Conservation (phyloP, 805 yeast genomes). For the Suhomyces sp. region DNA sequence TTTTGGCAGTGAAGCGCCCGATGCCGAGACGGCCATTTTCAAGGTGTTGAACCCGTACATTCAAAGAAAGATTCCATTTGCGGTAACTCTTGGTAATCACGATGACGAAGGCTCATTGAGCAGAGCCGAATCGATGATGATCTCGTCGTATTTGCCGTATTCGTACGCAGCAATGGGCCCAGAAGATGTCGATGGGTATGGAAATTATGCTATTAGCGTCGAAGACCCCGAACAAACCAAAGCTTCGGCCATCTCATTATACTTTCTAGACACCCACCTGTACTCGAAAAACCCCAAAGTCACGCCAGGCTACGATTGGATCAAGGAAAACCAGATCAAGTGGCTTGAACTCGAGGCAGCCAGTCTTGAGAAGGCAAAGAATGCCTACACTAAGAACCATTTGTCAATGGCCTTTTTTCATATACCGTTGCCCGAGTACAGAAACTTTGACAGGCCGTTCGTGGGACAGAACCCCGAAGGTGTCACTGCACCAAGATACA, state of each 20-base stretch:
- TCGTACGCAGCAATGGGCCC: constrained; percentile 66
- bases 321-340: constrained; percentile 65
- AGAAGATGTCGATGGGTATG: constrained; percentile 68
- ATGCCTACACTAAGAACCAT: constrained; percentile 41
- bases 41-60: constrained; percentile 75
- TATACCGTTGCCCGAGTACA: constrained; percentile 86
- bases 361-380: constrained; percentile 23
- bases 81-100: constrained; percentile 87
- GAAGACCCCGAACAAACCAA: constrained; percentile 33
- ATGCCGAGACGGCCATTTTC: constrained; percentile 75
- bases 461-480: constrained; percentile 71
- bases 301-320: constrained; percentile 81
- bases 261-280: constrained; percentile 82
- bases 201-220: constrained; percentile 70
- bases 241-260: constrained; percentile 54
- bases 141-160: constrained; percentile 61
- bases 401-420: constrained; percentile 90
- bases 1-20: constrained; percentile 76
- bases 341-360: constrained; percentile 43
- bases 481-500: constrained; percentile 71
- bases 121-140: constrained; percentile 58
- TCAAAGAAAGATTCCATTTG: constrained; percentile 70
- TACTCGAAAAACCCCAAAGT: constrained; percentile 65
- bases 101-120: constrained; percentile 80
- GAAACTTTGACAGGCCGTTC: constrained; percentile 42